Evolutionary conservation across 1,284 basidiomycete genomes (phyloP), one percentile per base, ranked within the genome.

Genomic region (Ustilago bromivora): DNA sequence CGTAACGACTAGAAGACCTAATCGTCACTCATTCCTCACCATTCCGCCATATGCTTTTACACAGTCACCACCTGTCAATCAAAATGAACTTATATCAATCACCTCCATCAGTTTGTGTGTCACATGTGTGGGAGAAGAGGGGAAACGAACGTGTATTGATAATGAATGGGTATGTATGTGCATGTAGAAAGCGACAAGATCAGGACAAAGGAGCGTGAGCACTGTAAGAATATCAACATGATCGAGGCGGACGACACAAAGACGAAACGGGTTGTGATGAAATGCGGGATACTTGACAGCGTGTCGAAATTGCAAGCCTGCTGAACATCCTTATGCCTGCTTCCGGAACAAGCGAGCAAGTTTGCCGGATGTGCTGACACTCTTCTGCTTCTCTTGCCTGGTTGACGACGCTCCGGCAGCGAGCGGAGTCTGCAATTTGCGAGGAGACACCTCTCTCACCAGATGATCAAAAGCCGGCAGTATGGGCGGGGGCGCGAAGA

Each of bases 271-370:
- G n/a, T 15, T 19, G 43, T 2, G 5, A 19, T n/a, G 6, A 19
- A 19, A 19, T 19, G 17, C n/a, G 7, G 8, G 43, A 56, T 4
- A 28, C 54, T n/a, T 13, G 12, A 15, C 35, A 56, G 54, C 17
- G n/a, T 23, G 57, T 51, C 34, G 46, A 23, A n/a, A 51, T 23
- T 32, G 49, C 49, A 28, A n/a, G n/a, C 40, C 40, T 41, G 6
- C 13, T 17, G 40, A 36, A 53, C 13, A 35, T 19, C 35, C 4
- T 60, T 12, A 52, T 32, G 15, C n/a, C 13, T 63, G 53, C 57
- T 68, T 73, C 2, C 71, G 53, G 43, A 73, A 73, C 12, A 73
- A 38, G 7, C 66, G 17, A 4, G 66, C 58, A 35, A 73, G 19
- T 32, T 61, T 73, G 0, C 57, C 49, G 0, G 53, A 49, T 23